Conservation (phyloP, 768 basidiomycete genomes). For the Gyrodon lividus region DNA sequence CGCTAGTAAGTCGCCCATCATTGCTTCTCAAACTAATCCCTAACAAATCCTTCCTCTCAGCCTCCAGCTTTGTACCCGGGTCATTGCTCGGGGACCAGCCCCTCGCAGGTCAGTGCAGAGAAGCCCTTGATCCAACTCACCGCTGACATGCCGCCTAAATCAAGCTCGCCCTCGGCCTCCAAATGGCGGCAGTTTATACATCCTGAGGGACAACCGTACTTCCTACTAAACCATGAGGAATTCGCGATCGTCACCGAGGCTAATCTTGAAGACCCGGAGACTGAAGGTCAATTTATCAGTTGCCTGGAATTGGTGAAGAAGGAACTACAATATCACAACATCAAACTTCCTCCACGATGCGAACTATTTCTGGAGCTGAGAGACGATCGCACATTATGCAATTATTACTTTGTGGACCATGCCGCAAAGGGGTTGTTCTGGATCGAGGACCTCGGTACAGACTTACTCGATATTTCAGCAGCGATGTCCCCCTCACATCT, state of each 20-base stretch:
- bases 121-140: background rate
- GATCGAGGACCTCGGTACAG: conserved; percentile 46
- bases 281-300: conserved; percentile 33
- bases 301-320: conserved; percentile 40
- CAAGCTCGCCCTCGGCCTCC: background rate
- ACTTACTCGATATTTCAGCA: conserved; percentile 42
- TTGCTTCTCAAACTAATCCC: background rate
- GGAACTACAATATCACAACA: conserved; percentile 27
- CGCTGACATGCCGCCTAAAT: conserved; percentile 1
- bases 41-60: conserved; percentile 5
- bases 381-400: conserved; percentile 39
- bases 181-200: conserved; percentile 50
- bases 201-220: conserved; percentile 64
- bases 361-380: conserved; percentile 55
- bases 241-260: conserved; percentile 56
- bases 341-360: conserved; percentile 35
- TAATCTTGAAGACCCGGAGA: conserved; percentile 41
- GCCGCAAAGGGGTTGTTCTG: conserved; percentile 49
- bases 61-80: conserved; percentile 5
- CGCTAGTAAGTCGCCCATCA: background rate
- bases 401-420: conserved; percentile 60
- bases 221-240: conserved; percentile 20
- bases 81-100: conserved; percentile 12
- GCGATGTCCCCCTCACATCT: conserved; percentile 53
- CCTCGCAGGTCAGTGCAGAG: conserved; percentile 6